Conservation (phyloP, 208 protist genomes). For the Acanthamoeba lenticulata region DNA sequence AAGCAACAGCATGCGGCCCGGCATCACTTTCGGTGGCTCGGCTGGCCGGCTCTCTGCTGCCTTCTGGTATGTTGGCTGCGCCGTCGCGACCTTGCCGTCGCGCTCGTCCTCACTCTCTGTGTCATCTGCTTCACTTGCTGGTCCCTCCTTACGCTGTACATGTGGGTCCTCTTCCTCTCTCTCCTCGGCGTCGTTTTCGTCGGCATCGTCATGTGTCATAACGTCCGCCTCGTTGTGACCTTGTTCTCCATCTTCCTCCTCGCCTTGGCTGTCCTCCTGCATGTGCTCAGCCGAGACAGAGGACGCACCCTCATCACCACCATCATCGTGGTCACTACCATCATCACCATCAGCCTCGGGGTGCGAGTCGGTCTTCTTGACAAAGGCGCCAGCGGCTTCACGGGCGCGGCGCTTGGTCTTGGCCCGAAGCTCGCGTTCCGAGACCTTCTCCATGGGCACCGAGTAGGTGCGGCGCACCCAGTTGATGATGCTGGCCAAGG, state of each 20-base stretch:
- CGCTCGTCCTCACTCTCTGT: too few species aligned
- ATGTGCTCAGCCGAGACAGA: too few species aligned
- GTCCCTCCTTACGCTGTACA: not conserved
- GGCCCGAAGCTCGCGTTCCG: too few species aligned
- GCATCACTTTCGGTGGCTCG: not conserved
- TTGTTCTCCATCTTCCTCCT: not conserved
- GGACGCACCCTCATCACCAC: too few species aligned
- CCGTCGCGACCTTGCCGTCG: too few species aligned
- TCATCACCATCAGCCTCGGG: too few species aligned
- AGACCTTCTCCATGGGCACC: not conserved
- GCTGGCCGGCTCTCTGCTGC: too few species aligned
- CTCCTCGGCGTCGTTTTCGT: not conserved
- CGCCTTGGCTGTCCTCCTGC: not conserved
- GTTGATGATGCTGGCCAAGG: not conserved
- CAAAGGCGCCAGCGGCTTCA: too few species aligned
- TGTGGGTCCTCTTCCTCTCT: not conserved
- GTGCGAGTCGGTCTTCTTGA: too few species aligned
- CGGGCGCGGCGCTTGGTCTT: too few species aligned
- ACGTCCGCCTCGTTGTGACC: not conserved
- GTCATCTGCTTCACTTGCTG: not conserved
- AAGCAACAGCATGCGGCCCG: not conserved
- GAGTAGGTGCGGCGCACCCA: not conserved
- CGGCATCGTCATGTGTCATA: not conserved
- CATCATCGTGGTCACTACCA: too few species aligned
- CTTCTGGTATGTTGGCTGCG: too few species aligned